Evolutionary conservation across 768 basidiomycete genomes (phyloP), one percentile per base, ranked within the genome.

Genomic region (Mycena rosella): DNA sequence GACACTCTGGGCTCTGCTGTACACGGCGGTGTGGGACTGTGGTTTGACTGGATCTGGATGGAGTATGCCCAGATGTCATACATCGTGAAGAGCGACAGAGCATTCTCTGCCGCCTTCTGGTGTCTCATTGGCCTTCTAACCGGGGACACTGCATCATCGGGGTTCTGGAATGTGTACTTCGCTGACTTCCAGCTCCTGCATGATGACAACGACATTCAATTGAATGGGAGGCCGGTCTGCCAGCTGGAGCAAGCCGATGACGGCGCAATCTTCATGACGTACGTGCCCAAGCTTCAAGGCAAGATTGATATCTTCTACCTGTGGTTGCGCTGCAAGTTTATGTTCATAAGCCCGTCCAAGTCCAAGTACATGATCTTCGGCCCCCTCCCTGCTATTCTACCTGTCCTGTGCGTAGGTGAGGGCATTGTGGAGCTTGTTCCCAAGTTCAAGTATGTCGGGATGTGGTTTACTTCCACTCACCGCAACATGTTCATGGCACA

Each of bases 261-360:
- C 15, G 42, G 42, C 42, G 42, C 42, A 5, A 42, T 42, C 14
- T 42, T 42, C 18, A 42, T 17, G 14, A 42, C 42, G 20, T 5
- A 42, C 5, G 15, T n/a, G 4, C 42, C 20, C 15, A 42, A 15
- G 42, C 42, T 42, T 7, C 42, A 42, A 42, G 20, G 42, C 42
- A 54, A 54, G 22, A 54, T 54, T n/a, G 53, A 54, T 14, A 10
- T 22, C 10, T 54, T 54, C 20, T 54, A 54, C 15, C 5, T 8
- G 32, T 54, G 53, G 53, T 54, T 34, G n/a, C 36, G 22, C 10
- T 34, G 53, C 10, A 54, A 54, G 15, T 54, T 54, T n/a, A 54
- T 54, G 53, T 54, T 54, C 53, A 54, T 54, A n/a, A 54, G 53
- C 30, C n/a, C 60, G 42, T 61, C 60, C n/a, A n/a, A n/a, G n/a